These are phyloP conservation scores for Blattamonas nauphoetae DNA, from an alignment of 78 protist species.

Conservation along the genomic window DNA sequence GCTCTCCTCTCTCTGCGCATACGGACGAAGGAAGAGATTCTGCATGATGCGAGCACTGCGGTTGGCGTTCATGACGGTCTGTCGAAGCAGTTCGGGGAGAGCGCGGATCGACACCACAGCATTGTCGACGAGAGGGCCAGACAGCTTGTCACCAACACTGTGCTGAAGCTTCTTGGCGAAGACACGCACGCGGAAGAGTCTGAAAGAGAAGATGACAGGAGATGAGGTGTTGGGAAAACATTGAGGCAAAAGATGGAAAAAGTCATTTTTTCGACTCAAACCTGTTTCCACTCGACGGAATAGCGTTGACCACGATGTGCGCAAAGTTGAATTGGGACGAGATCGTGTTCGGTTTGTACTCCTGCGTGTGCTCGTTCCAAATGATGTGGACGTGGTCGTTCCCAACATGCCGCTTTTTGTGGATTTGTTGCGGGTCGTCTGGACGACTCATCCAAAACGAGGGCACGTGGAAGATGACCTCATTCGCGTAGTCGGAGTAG, in stretches of 20 bases:
- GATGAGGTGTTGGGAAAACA: no score
- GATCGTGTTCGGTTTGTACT: constrained; percentile 29
- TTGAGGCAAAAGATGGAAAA: no score
- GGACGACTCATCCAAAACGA: constrained; percentile 44
- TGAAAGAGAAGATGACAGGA: no score
- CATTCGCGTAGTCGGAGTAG: constrained; percentile 14
- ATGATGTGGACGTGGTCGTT: constrained; percentile 45
- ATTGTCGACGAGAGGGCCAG: not conserved
- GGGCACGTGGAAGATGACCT: constrained; percentile 50
- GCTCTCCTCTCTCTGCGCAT: no score
- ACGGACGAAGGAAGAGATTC: not conserved
- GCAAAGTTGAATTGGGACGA: constrained; percentile 39
- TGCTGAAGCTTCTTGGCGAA: not conserved
- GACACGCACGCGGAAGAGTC: not conserved
- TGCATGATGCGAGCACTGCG: not conserved
- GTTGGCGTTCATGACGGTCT: constrained; percentile 22
- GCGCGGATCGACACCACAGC: not conserved
- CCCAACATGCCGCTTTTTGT: constrained; percentile 50
- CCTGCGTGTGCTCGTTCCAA: constrained; percentile 28
- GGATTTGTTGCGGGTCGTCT: constrained; percentile 25
- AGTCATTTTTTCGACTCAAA: no score
- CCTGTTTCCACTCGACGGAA: not conserved
- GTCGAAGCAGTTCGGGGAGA: constrained; percentile 9
- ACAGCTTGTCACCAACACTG: not conserved
- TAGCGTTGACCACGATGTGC: constrained; percentile 21